Conservation (phyloP, 1,284 basidiomycete species). For the Porodaedalea pini region DNA sequence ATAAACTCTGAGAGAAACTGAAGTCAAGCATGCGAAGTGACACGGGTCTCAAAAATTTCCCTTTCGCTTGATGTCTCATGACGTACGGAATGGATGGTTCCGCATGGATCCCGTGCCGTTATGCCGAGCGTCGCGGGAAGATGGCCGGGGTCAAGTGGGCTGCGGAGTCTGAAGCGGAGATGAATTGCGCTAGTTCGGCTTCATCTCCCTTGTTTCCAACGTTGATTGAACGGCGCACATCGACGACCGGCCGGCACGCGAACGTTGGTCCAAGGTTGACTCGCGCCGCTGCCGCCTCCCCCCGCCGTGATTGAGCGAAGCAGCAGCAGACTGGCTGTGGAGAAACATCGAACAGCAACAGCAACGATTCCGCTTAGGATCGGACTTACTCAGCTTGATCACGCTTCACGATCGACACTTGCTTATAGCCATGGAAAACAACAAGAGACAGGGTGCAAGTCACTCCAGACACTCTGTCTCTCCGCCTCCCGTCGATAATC, state of each 20-base stretch:
- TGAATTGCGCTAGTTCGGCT: not conserved
- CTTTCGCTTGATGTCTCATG: too few species aligned
- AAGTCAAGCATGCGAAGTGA: not conserved
- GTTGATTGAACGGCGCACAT: not conserved
- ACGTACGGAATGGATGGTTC: not conserved
- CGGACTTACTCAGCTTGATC: slow-evolving; percentile 3
- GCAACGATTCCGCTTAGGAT: not conserved
- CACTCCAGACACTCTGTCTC: not conserved
- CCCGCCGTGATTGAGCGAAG: not conserved
- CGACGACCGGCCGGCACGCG: not conserved
- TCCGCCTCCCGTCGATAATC: not conserved
- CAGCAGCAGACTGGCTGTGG: not conserved
- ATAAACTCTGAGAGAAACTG: too few species aligned
- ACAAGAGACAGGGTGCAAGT: not conserved
- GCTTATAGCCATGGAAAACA: not conserved
- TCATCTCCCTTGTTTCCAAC: not conserved
- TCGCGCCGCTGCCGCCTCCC: not conserved
- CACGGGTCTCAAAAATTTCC: too few species aligned
- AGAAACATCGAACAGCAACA: not conserved
- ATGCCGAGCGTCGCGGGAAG: not conserved
- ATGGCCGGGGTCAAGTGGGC: not conserved
- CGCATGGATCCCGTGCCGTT: not conserved
- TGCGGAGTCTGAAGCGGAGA: not conserved
- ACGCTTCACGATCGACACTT: slow-evolving; percentile 1
- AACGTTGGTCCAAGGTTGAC: not conserved